Percentiles rank a stretch among this genome's conserved stretches.
Evolutionary conservation across 441 rosid species (phyloP).

Genomic region (Pelargonium australe): DNA sequence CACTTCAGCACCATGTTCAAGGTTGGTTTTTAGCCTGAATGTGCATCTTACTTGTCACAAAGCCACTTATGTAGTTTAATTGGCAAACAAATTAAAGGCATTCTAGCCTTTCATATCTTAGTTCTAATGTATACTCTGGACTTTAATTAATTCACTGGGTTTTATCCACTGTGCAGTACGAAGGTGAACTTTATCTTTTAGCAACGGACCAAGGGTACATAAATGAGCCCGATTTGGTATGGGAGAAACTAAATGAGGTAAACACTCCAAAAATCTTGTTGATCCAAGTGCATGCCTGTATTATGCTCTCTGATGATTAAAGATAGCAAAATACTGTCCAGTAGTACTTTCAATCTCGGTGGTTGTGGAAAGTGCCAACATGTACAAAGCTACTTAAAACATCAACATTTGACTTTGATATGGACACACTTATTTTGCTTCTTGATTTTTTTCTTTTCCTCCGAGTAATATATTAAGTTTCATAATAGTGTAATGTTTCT

Average conservation of each 20-base stretch:
- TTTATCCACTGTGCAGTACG: constrained; percentile 51
- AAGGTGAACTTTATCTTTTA: constrained; percentile 92
- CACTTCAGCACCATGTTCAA: constrained; percentile 99
- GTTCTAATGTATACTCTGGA: background rate
- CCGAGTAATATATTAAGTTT: background rate
- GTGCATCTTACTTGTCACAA: constrained; percentile 12
- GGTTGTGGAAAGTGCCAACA: background rate
- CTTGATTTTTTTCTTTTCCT: background rate
- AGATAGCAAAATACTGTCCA: too few relatives aligned
- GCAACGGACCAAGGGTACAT: constrained; percentile 99
- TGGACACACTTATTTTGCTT: background rate
- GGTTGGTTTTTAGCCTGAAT: constrained; percentile 40
- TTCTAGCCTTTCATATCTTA: constrained; percentile 2
- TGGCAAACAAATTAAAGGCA: constrained; percentile 12
- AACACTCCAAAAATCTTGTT: constrained; percentile 11
- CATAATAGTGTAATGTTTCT: background rate
- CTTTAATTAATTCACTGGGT: constrained; percentile 3
- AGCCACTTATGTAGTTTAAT: constrained; percentile 4
- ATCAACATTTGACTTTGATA: background rate
- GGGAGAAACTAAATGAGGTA: constrained; percentile 99
- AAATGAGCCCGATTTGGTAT: constrained; percentile 86
- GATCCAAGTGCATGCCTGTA: background rate
- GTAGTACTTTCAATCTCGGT: too few relatives aligned
- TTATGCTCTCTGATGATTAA: too few relatives aligned
- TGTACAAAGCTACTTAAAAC: background rate